These are phyloP conservation scores for Entophlyctis helioformis DNA, from an alignment of 192 early-diverging fungal genomes.

Conservation along the genomic window DNA sequence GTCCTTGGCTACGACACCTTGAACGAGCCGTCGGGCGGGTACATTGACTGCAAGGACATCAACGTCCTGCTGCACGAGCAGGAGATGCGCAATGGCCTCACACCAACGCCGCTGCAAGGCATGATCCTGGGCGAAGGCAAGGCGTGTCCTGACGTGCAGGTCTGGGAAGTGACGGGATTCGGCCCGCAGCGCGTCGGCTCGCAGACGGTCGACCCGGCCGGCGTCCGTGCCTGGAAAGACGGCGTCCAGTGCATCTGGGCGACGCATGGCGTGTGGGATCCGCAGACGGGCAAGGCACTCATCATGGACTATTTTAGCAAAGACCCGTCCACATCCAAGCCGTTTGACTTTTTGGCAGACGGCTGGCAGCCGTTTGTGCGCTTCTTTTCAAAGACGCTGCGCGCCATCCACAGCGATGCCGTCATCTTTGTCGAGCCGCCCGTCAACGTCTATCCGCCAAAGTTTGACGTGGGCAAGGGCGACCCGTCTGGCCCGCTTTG, in stretches of 20 bases:
- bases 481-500: constrained; percentile 29
- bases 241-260: constrained; percentile 46
- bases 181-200: constrained; percentile 39
- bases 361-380: constrained; percentile 64
- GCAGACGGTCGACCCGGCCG: constrained; percentile 30
- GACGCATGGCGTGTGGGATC: constrained; percentile 61
- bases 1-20: constrained; percentile 67
- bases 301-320: constrained; percentile 51
- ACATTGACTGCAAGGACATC: constrained; percentile 38
- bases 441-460: constrained; percentile 44
- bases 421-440: constrained; percentile 67
- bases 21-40: constrained; percentile 53
- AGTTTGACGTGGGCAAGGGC: constrained; percentile 2
- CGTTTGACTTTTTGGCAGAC: constrained; percentile 46
- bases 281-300: constrained; percentile 8
- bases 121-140: constrained; percentile 58
- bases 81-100: constrained; percentile 49
- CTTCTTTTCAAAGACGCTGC: constrained; percentile 43
- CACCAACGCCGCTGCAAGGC: constrained; percentile 54
- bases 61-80: constrained; percentile 32
- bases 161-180: constrained; percentile 54
- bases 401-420: constrained; percentile 33
- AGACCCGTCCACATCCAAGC: constrained; percentile 45
- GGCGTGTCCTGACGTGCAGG: constrained; percentile 30
- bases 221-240: constrained; percentile 22